These are phyloP conservation scores for Gastrodia elata DNA, from an alignment of 106 monocot species.

Conservation along the genomic window DNA sequence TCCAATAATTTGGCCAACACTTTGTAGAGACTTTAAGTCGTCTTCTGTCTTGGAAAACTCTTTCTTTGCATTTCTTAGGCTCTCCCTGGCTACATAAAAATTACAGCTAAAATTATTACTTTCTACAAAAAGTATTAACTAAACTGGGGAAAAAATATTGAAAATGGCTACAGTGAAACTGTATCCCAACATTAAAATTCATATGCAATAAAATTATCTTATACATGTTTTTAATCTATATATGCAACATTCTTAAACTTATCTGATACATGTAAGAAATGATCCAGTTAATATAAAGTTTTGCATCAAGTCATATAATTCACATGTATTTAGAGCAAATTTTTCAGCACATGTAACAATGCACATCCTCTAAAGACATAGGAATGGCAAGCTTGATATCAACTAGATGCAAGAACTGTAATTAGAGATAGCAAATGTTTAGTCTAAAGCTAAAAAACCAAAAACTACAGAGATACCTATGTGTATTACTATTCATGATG, in stretches of 20 bases:
- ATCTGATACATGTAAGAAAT: background rate
- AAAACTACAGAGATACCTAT: too few species aligned
- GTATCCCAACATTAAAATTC: background rate
- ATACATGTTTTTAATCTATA: background rate
- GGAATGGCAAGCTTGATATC: too few species aligned
- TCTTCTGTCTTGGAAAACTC: slow-evolving; percentile 77
- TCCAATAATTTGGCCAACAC: slow-evolving; percentile 76
- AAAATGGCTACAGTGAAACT: background rate
- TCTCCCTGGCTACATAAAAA: slow-evolving; percentile 40
- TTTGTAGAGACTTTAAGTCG: slow-evolving; percentile 75
- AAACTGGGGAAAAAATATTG: background rate
- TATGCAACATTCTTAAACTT: background rate
- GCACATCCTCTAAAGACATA: too few species aligned
- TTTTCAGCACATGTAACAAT: too few species aligned
- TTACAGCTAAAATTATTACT: slow-evolving; percentile 1
- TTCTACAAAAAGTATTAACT: background rate
- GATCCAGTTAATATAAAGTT: background rate
- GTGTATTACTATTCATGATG: too few species aligned
- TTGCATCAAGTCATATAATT: too few species aligned
- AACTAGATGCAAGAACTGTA: too few species aligned
- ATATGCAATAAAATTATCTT: background rate
- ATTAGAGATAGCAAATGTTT: too few species aligned
- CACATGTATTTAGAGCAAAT: too few species aligned
- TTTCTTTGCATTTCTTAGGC: slow-evolving; percentile 39
- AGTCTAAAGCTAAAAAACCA: too few species aligned